Base-by-base conservation (phyloP, 306 rosid genomes). In the Cucurbita moschata region DNA sequence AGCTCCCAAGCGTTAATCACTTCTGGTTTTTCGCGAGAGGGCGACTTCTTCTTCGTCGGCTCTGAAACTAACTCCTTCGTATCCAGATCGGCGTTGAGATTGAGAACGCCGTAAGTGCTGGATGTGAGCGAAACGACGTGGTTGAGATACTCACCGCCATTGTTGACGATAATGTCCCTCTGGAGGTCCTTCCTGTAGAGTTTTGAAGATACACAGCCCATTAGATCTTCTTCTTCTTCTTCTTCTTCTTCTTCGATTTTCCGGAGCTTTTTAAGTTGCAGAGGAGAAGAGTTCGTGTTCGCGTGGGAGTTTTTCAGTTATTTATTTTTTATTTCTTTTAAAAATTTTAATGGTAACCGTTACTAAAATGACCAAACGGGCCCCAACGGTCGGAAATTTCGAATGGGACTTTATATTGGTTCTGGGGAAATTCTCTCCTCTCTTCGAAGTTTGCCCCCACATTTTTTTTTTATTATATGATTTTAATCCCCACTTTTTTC, bases 191-290 rank as follows among this genome's bases (percentile, higher is more conserved):
- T 83, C 79, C 80, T 85, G 74, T 84, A 75, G 61, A 74, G 85
- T 85, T 91, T 95, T 0, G 99, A 91, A 14, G 99, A 91, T 78
- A 89, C 91, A 76, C 99, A 95, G 72, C 97, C 99, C 99, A 95
- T 95, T 67, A 82, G 67, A 26, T 26, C 26, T 77, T 74, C 75
- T 79, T 49, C 62, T 43, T 61, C 44, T 44, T 62, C 57, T 71
- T 46, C 72, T 59, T 59, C 67, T 39, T 64, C 23, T 40, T 60
- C 21, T 47, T 60, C 30, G 49, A 42, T 10, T 44, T 65, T 19
- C 10, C 30, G 1, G 57, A 69, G 67, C 14, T 62, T 65, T 55
- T 61, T 75, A 14, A 51, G 39, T 38, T 12, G 75, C 57, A 5
- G 50, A 30, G 4, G 52, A 47, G 21, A 77, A 87, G 83, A 82